Conservation (phyloP, 2,329 filamentous ascomycete genomes). For the Trichophyton equinum region DNA sequence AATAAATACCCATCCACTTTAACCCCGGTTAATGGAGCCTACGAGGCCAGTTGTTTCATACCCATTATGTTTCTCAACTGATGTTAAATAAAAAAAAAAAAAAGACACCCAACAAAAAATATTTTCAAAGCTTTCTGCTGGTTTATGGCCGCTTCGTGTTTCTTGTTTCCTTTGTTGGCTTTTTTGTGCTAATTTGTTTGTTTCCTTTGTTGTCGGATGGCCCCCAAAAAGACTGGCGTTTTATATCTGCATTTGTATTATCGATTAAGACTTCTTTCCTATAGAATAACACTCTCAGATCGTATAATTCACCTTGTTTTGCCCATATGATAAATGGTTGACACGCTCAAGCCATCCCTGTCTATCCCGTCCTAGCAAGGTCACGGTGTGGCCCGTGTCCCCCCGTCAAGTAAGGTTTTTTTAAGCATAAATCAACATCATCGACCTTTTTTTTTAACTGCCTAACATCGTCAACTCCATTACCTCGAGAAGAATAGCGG, state of each 20-base stretch:
- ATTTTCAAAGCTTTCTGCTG: not conserved
- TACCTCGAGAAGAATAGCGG: no score
- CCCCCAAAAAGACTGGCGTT: not conserved
- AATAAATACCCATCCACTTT: conserved; percentile 41
- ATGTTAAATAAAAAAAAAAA: not conserved
- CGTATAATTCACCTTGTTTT: no score
- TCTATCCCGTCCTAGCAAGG: not conserved
- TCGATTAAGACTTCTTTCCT: not conserved
- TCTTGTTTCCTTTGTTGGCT: not conserved
- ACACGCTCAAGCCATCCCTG: not conserved
- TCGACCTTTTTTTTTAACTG: no score
- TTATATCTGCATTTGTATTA: not conserved
- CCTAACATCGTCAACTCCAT: no score
- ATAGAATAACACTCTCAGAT: no score
- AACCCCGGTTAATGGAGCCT: not conserved
- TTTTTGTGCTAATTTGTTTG: not conserved
- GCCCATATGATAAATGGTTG: not conserved
- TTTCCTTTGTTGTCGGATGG: not conserved
- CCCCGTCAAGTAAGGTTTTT: not conserved
- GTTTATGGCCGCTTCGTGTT: not conserved
- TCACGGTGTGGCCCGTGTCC: not conserved
- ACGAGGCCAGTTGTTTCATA: not conserved
- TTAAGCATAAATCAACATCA: conserved; percentile 4
- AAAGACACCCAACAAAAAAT: not conserved
- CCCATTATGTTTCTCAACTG: no score